Evolutionary conservation across 192 early-diverging fungal species (phyloP), one percentile per base, ranked within the genome.

Genomic region (Coemansia sp.): DNA sequence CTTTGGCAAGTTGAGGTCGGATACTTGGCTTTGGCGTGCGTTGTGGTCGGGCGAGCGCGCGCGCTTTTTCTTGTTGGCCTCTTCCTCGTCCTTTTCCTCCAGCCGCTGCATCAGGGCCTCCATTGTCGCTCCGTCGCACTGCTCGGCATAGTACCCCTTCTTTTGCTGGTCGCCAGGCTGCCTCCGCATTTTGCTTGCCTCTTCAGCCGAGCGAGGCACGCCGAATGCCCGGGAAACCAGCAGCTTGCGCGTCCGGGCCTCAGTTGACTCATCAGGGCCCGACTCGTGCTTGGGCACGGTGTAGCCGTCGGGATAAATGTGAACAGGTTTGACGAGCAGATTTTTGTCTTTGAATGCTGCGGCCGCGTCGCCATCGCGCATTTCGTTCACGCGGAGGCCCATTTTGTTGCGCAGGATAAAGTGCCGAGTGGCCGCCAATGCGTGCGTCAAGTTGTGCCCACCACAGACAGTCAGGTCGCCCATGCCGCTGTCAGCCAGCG

Each of bases 401-500:
- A 87, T 82, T 10, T 73, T 66, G 56, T 71, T 85, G 81, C 92
- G 81, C 75, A 86, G 70, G 24, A 98, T 84, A 75, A 96, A 96
- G 63, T 89, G 87, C 35, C 94, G 84, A 5, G 90, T 90, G 6
- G 91, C 86, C 9, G 88, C 89, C 62, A 98, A 56, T 36, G 88
- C 88, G 67, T 96, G 93, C 0, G 90, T 90, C 62, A 95, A 67
- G 62, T 95, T 96, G 64, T 86, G 84, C 0, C 90, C 91, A 20
- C 94, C 96, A 57, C 86, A 82, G 25, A 98, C 31, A 8, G 74
- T 78, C 25, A 96, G 65, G 47, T 83, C 80, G 40, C 80, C 59
- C 40, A 78, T 69, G 11, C 94, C 93, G 0, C 35, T 24, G 72
- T 94, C 94, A 4, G 94, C 88, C 60, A 97, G 65, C 9, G 94